Evolutionary conservation across 768 basidiomycete genomes (phyloP).

Genomic region (Pulveroboletus sp.): DNA sequence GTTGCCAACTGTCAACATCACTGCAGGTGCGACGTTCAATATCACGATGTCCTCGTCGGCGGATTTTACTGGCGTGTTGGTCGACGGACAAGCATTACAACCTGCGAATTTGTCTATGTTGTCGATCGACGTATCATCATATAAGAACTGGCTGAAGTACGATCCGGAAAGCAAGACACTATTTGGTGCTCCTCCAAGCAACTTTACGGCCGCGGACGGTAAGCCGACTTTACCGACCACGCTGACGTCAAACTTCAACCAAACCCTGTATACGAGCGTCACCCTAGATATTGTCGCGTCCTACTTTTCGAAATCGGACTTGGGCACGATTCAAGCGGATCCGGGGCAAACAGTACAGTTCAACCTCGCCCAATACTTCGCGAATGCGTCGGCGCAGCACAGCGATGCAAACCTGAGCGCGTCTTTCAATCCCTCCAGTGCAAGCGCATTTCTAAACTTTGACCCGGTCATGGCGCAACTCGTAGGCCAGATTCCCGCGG

Average conservation of each 20-base stretch:
- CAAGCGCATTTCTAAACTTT: conserved; percentile 50
- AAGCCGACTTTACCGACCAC: conserved; percentile 51
- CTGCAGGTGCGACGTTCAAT: conserved; percentile 49
- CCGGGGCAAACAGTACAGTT: conserved; percentile 51
- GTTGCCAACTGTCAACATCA: conserved; percentile 69
- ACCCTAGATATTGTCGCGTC: conserved; percentile 65
- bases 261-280: conserved; percentile 60
- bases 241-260: conserved; percentile 61
- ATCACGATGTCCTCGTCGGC: conserved; percentile 47
- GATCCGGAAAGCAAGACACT: conserved; percentile 52
- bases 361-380: conserved; percentile 51
- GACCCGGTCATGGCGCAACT: conserved; percentile 42
- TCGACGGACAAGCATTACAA: conserved; percentile 58
- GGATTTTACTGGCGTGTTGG: conserved; percentile 59
- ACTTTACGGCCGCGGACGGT: conserved; percentile 32
- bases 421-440: conserved; percentile 48
- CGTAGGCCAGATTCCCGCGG: conserved; percentile 50
- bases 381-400: conserved; percentile 38
- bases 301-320: conserved; percentile 55
- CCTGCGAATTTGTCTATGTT: conserved; percentile 53
- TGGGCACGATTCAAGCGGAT: conserved; percentile 53
- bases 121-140: conserved; percentile 53
- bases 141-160: conserved; percentile 56
- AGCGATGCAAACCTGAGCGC: conserved; percentile 51
- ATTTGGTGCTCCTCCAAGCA: conserved; percentile 57